Base-by-base conservation (phyloP, 371 early-diverging fungal species). In the Rhizopus stolonifer region DNA sequence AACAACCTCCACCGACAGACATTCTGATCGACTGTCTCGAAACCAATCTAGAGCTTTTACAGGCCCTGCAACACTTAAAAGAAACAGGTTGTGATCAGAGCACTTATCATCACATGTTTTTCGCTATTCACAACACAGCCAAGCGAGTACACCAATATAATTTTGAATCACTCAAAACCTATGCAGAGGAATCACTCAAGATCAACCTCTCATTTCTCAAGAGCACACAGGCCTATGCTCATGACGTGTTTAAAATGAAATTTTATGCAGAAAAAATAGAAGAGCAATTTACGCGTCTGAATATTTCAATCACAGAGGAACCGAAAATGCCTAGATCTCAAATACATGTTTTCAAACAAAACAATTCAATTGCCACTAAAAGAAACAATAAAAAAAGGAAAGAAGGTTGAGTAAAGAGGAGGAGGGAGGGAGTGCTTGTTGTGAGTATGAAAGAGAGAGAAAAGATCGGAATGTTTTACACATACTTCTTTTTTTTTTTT, bases 101-200 rank as follows among this genome's bases (percentile, higher is more conserved):
- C 46, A 77, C 77, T 0, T 77, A 77, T 17, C 77, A 73, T 18
- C 70, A 77, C 49, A 71, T 77, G 77, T 77, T 73, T 48, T 69
- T 71, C 34, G 72, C 77, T 1, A 77, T 77, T 25, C 71, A 77
- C 49, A 73, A 65, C 17, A 60, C 70, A 3, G 71, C 77, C 4
- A 64, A 61, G 26, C 58, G 65, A 2, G 64, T 73, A 6, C 64
- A 58, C 29, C 53, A 60, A 19, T 67, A 65, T 31, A 36, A 47
- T 10, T 31, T 43, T 18, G 14, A 4, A 0, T 7, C 46, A 10
- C 42, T 55, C 11, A 39, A 38, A 3, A 15, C 42, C 14, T 57
- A 51, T 42, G 64, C 72, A 23, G 44, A 58, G 33, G 72, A 73
- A 13, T 71, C 71, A 31, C 48, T 77, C 0, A 52, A 55, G 14